Conservation (phyloP, 140 eudicot genomes). For the Stevia rebaudiana region DNA sequence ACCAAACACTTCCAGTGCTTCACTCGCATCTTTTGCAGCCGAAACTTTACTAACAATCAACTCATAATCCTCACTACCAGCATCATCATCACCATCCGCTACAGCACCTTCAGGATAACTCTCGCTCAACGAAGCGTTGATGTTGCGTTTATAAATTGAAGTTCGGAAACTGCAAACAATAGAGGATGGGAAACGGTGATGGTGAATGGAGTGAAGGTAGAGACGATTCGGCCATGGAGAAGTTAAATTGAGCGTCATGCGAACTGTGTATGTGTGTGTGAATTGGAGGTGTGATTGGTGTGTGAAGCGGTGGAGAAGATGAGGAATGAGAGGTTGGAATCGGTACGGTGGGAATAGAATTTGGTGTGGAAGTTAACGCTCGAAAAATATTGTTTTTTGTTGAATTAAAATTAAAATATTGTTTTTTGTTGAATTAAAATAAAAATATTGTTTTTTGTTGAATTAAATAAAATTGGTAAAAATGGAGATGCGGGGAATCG, state of each 20-base stretch:
- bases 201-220: conserved; percentile 18
- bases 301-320: conserved; percentile 22
- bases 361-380: background rate
- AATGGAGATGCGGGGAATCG: conserved; percentile 99
- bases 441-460: too few species aligned
- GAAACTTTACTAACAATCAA: conserved; percentile 39
- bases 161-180: conserved; percentile 9
- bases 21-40: conserved; percentile 53
- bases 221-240: conserved; percentile 34
- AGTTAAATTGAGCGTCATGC: conserved; percentile 36
- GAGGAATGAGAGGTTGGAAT: conserved; percentile 31
- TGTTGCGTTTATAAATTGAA: background rate
- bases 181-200: background rate
- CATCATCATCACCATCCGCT: conserved; percentile 19
- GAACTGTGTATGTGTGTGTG: conserved; percentile 4
- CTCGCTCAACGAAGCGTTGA: conserved; percentile 38
- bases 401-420: too few species aligned
- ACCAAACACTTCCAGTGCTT: conserved; percentile 56
- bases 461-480: background rate
- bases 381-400: background rate
- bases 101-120: conserved; percentile 35
- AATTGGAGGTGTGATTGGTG: background rate
- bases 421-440: too few species aligned
- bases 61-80: conserved; percentile 30
- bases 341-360: background rate